Evolutionary conservation across 805 yeast species (phyloP), one percentile per base, ranked within the genome.

Genomic region (Saccharomycopsis vini): DNA sequence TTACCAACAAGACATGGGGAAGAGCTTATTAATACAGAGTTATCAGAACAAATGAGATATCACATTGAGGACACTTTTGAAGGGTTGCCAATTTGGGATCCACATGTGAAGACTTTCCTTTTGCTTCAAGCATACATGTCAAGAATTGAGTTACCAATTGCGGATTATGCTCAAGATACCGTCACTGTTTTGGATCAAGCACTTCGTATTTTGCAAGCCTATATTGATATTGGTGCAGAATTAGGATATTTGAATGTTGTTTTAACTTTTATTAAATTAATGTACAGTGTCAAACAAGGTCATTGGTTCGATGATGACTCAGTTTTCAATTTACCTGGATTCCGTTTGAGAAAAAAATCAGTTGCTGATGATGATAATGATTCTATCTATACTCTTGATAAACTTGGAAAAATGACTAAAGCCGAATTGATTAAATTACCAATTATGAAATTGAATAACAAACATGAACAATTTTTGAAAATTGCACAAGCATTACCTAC

Each of bases 111-210:
- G 58, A 77, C 87, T 2, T 84, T 71, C 53, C 63, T 84, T 49
- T 68, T 84, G 52, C 57, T 83, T 6, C 92, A 84, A 57, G 89
- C 90, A 0, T 80, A 71, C 53, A 75, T 84, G 72, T 65, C 75
- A 30, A 64, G 88, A 39, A 66, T 77, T 4, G 92, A 85, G 47
- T 66, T 92, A 39, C 98, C 97, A 2, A 85, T 92, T 56, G 94
- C 95, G 0, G 99, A 92, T 67, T 92, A 92, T 58, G 70, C 82
- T 7, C 97, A 90, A 58, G 98, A 92, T 61, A 88, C 95, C 0
- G 77, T 88, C 12, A 80, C 97, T 0, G 95, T 92, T 7, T 66
- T 92, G 45, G 99, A 94, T 57, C 98, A 92, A 64, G 78, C 95
- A 5, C 67, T 92, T 56, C 95, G 98, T 73, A 81, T 92, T 50